Conservation (phyloP, 495 filamentous ascomycete genomes). For the Recurvomyces mirabilis region DNA sequence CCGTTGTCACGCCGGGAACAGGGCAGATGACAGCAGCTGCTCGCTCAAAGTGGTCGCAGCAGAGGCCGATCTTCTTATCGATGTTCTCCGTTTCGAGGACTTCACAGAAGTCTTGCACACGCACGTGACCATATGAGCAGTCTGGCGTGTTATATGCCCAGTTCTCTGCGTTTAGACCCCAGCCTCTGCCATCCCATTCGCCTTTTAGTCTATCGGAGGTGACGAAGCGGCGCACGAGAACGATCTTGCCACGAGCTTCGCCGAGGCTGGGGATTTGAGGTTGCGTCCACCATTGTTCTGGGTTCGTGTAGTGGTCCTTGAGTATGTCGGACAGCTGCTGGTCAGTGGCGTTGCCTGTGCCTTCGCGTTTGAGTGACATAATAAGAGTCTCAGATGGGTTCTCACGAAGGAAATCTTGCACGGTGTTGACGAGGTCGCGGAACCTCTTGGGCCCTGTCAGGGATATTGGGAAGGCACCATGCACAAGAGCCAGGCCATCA, state of each 20-base stretch:
- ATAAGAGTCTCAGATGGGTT: constrained; percentile 76
- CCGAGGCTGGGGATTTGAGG: constrained; percentile 72
- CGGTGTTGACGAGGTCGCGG: constrained; percentile 53
- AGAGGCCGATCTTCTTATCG: constrained; percentile 64
- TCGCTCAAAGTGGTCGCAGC: constrained; percentile 62
- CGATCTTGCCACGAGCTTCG: constrained; percentile 68
- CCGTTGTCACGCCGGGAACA: constrained; percentile 34
- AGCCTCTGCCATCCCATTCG: constrained; percentile 54
- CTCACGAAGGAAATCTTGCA: constrained; percentile 61
- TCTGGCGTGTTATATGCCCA: constrained; percentile 89
- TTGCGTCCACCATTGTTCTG: constrained; percentile 63
- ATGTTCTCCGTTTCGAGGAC: constrained; percentile 66
- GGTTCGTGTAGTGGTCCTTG: constrained; percentile 55
- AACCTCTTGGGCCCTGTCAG: constrained; percentile 65
- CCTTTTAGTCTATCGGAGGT: constrained; percentile 49
- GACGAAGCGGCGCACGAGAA: constrained; percentile 73
- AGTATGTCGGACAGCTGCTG: constrained; percentile 64
- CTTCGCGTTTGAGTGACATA: constrained; percentile 85
- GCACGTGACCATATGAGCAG: constrained; percentile 58
- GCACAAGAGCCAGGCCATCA: constrained; percentile 55
- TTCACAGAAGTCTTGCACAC: constrained; percentile 94
- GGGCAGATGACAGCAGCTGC: constrained; percentile 42
- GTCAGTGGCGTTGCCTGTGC: constrained; percentile 67
- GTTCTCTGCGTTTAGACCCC: constrained; percentile 66
- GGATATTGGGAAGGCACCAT: constrained; percentile 60